Base-by-base conservation (phyloP, 495 filamentous ascomycete species). In the Penicillium turbatum region DNA sequence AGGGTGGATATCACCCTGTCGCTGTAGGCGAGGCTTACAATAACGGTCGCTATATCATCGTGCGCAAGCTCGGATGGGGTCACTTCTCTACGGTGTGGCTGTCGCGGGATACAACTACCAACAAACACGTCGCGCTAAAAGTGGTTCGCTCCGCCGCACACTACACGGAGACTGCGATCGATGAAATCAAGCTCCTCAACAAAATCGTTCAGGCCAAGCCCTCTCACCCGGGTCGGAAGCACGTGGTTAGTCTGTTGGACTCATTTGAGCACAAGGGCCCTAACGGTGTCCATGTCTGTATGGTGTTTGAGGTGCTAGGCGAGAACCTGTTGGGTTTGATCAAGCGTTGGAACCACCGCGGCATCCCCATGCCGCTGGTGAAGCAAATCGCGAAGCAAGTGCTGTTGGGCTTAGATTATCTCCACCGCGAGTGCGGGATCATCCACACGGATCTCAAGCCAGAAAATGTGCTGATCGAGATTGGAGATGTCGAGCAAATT, bases 351-450 rank as follows among this genome's bases (percentile, higher is more conserved):
- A 97, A 97, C 60, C 93, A 98, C 67, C 81, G 93, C 29, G 93
- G 93, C 26, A 97, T 98, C 46, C 93, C 93, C 27, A 95, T 95
- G 86, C 80, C 87, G 16, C 79, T 98, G 29, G 93, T 98, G 57
- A 96, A 95, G 74, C 93, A 98, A 70, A 98, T 98, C 71, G 92
- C 95, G 2, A 98, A 98, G 70, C 93, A 98, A 70, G 93, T 98
- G 12, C 79, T 98, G 48, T 79, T 98, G 40, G 93, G 93, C 4
- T 77, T 98, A 41, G 93, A 98, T 63, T 97, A 98, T 68, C 79
- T 98, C 17, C 93, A 98, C 61, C 85, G 93, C 43, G 93, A 98
- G 72, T 98, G 93, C 75, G 95, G 95, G 55, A 98, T 98, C 70
- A 97, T 98, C 59, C 93, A 98, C 71, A 98, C 93, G 6, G 93